phyloP scores from a whole-genome alignment of 2,329 filamentous ascomycete species.

The Venturia pyrina region DNA sequence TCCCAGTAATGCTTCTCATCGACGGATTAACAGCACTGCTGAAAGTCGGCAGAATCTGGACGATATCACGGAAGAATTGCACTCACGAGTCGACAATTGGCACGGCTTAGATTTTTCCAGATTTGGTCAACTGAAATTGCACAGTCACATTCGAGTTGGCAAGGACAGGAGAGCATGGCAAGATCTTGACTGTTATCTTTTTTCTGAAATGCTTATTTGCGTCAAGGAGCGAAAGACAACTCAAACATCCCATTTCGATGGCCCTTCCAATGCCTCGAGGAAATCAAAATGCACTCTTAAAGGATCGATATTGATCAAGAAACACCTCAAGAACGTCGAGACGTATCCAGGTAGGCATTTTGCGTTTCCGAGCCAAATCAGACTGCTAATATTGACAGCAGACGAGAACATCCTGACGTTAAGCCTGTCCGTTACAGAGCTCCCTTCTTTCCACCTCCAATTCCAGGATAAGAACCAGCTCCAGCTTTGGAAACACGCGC shows the following conservation, averaged over 20 bases:
- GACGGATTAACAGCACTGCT: not conserved
- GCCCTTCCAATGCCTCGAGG: conserved; percentile 40
- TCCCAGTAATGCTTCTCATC: not conserved
- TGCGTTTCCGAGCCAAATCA: not conserved
- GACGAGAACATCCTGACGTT: conserved; percentile 83
- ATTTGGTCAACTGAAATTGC: conserved; percentile 86
- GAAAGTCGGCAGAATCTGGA: conserved; percentile 72
- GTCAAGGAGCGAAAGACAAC: conserved; percentile 86
- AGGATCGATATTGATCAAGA: conserved; percentile 96
- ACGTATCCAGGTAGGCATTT: conserved; percentile 34
- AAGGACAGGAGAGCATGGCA: conserved; percentile 97
- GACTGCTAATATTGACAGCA: conserved; percentile 19
- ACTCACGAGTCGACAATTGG: conserved; percentile 93
- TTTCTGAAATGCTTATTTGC: conserved; percentile 98
- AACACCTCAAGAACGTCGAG: conserved; percentile 89
- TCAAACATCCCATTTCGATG: not conserved
- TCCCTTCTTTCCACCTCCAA: conserved; percentile 87
- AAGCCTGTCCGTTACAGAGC: conserved; percentile 79
- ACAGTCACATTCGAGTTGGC: conserved; percentile 83
- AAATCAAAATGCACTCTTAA: conserved; percentile 78
- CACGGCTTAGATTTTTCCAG: conserved; percentile 87
- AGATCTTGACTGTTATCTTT: conserved; percentile 92
- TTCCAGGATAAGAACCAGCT: conserved; percentile 78
- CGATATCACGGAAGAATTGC: conserved; percentile 75
- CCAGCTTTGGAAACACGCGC: conserved; percentile 80